Conservation (phyloP, 768 basidiomycete species). For the Mycena sanguinolenta region DNA sequence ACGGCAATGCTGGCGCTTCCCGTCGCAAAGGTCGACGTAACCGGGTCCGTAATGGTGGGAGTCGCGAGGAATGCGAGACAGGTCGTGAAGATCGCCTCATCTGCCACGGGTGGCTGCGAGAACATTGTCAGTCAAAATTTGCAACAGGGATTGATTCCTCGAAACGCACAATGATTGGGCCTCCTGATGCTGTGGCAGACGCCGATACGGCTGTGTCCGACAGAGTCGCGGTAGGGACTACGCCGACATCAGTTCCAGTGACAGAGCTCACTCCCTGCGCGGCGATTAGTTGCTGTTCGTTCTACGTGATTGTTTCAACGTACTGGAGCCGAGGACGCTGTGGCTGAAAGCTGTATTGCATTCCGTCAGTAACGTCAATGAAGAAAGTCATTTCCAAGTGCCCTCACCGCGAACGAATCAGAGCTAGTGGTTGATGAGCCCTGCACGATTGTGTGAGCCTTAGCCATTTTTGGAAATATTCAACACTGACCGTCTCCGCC, state of each 20-base stretch:
- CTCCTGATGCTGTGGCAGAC: background rate
- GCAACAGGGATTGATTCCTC: too few species aligned
- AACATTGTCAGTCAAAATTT: too few species aligned
- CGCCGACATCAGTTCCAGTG: background rate
- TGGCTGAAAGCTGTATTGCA: background rate
- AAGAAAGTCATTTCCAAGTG: background rate
- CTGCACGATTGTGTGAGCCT: background rate
- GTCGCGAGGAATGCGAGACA: conserved; percentile 17
- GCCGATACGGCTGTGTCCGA: background rate
- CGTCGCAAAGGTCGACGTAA: too few species aligned
- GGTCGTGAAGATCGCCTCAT: conserved; percentile 6
- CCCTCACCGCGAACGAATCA: background rate
- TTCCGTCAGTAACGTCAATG: background rate
- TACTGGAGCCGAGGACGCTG: background rate
- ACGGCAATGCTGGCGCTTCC: too few species aligned
- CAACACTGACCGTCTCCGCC: background rate
- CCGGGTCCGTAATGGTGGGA: background rate
- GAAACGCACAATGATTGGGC: background rate
- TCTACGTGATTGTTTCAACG: background rate
- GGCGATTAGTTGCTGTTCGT: background rate
- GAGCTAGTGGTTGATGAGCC: background rate
- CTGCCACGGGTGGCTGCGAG: background rate
- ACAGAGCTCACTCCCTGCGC: background rate
- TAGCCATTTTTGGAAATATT: background rate
- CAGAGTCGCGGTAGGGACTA: background rate